Evolutionary conservation across 2,329 filamentous ascomycete genomes (phyloP).

Genomic region (Colletotrichum musicola): DNA sequence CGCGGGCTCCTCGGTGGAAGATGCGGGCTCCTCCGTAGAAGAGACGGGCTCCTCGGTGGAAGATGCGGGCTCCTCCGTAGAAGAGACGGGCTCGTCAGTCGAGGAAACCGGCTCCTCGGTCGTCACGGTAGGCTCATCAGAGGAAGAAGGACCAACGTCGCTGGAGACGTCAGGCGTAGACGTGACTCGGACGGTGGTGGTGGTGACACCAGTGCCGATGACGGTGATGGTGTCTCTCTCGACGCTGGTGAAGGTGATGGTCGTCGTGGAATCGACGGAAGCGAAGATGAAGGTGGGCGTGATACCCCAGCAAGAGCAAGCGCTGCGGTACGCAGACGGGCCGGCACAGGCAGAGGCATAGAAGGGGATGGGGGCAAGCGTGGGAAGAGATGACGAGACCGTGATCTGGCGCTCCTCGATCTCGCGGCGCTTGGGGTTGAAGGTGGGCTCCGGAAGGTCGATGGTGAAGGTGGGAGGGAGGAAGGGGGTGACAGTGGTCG

Average conservation of each 20-base stretch:
- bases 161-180: background rate
- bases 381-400: background rate
- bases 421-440: constrained; percentile 7
- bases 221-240: constrained; percentile 2
- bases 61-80: background rate
- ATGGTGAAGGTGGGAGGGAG: background rate
- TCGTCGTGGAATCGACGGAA: constrained; percentile 3
- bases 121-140: background rate
- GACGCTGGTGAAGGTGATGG: background rate
- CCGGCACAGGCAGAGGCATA: constrained; percentile 44
- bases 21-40: too few species aligned
- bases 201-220: constrained; percentile 2
- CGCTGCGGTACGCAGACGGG: constrained; percentile 41
- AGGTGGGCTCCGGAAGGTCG: constrained; percentile 4
- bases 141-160: background rate
- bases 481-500: constrained; percentile 10
- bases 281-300: constrained; percentile 28
- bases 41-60: too few species aligned
- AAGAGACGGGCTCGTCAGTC: background rate
- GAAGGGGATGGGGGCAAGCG: constrained; percentile 31
- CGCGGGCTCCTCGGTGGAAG: too few species aligned
- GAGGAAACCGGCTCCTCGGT: background rate
- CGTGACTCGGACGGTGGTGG: constrained; percentile 7
- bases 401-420: constrained; percentile 6
- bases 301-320: constrained; percentile 46